Base-by-base conservation (phyloP, 345 rosid species). In the Mangifera indica region DNA sequence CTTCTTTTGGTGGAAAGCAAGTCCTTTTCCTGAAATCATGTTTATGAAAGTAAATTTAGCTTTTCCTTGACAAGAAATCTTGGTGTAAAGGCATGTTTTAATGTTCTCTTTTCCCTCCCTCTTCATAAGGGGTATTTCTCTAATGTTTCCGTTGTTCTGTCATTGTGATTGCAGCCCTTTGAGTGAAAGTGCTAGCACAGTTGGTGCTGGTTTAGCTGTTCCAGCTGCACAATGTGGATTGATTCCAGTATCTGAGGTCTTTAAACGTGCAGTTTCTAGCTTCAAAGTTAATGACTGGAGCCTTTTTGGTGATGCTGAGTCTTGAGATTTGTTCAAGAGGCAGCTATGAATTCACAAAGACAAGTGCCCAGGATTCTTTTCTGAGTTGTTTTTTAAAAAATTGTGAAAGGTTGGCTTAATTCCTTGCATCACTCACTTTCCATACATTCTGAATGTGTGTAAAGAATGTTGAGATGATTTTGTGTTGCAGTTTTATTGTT, bases 221-320 rank as follows among this genome's bases (percentile, higher is more conserved):
- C 87, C 96, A 22, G 93, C 93, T 12, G 21, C 76, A 64, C 86
- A 82, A 66, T 81, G 85, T 70, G 96, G 96, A 69, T 57, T 67
- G 20, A 64, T 87, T 81, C 89, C 90, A 13, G 77, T 91, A 93
- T 70, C 81, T 15, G 93, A 91, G 62, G 84, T 88, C 70, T 87
- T 89, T 73, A 86, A 84, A 60, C 87, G 80, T 58, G 92, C 89
- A 11, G 84, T 83, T 73, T 87, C 96, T 5, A 83, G 73, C 76
- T 89, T 93, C 87, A 87, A 82, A 79, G 89, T 91, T 57, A 63
- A 86, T 65, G 85, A 91, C 73, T 89, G 97, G 96, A 83, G 81
- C 81, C 93, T 93, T 71, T 91, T 91, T 24, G 84, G 78, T 42
- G 86, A 74, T 72, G 71, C 78, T n/a, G 74, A 78, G 12, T 32